A percentile compares a stretch with the other conserved stretches of the same genome.
Conservation (phyloP, 2,329 filamentous ascomycete genomes). For the Fusarium praegraminearum region DNA sequence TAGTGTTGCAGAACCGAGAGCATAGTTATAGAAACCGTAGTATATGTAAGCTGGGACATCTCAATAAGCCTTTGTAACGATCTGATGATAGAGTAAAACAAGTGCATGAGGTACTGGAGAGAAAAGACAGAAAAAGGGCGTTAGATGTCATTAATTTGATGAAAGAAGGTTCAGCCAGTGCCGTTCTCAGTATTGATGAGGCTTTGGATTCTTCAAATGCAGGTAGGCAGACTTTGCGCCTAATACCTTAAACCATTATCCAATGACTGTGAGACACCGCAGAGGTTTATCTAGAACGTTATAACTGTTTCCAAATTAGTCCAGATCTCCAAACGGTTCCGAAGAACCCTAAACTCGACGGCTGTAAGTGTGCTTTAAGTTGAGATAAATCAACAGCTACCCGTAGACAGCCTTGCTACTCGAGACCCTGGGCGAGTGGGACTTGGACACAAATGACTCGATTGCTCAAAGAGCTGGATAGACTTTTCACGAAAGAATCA, state of each 20-base stretch:
- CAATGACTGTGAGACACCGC: no score
- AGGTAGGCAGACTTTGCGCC: no score
- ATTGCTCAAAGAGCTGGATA: no score
- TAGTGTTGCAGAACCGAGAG: fast-evolving
- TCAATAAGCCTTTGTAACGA: neutral
- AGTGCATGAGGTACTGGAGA: no score
- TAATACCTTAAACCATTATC: no score
- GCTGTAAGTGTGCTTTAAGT: no score
- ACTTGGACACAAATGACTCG: neutral
- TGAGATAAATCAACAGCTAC: neutral
- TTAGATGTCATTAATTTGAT: fast-evolving
- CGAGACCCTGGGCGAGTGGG: neutral
- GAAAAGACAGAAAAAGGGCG: no score
- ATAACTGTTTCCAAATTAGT: fast-evolving
- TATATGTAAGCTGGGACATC: neutral
- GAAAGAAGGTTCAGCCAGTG: fast-evolving
- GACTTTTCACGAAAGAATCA: neutral
- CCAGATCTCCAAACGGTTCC: no score
- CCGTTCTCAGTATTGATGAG: no score
- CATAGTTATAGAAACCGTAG: neutral
- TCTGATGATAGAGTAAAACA: neutral
- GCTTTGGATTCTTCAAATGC: fast-evolving
- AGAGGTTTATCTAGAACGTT: no score
- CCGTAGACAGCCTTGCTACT: fast-evolving
- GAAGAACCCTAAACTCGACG: no score